Evolutionary conservation across 225 moss, liverwort and hornwort species (phyloP), one percentile per base, ranked within the genome.

Genomic region (Pleurozium schreberi): DNA sequence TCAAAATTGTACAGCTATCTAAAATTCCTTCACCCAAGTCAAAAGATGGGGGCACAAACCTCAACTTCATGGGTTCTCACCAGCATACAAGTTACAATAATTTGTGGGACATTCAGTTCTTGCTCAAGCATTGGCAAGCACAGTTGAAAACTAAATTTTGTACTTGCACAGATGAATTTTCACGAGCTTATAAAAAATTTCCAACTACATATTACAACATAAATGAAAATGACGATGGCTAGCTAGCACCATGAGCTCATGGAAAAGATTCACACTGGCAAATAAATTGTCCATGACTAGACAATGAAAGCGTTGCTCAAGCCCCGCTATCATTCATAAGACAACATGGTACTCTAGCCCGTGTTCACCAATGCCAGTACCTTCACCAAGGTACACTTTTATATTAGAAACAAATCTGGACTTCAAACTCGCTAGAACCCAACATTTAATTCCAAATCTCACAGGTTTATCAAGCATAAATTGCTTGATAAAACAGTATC

Each of bases 371-470:
- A 4, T 0, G 6, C 66, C 2, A 19, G 11, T 66, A 66, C 66
- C 36, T 36, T 66, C 19, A 18, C 36, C 10, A 10, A 66, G 22
- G 5, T 68, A 22, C 1, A 68, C 38, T 67, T 67, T 6, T 0
- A 22, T n/a, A 7, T 68, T 68, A 2, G n/a, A 68, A 68, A 68
- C n/a, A 7, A 68, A 68, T 68, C 7, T 68, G 2, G n/a, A 68
- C 40, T 68, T 68, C 0, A 5, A 68, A 6, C 0, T 68, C 0
- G 13, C 13, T 68, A 68, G 8, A 1, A n/a, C 3, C 22, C 40
- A 68, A 23, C 23, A n/a, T 40, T 40, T 68, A 2, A 40, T 68
- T 0, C 13, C 8, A 4, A 68, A n/a, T 68, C 68, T 40, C 12
- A n/a, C 0, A 6, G 13, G 40, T 68, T 68, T 68, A 5, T 38